phyloP scores from a whole-genome alignment of 2,329 filamentous ascomycete species.

The Tolypocladium amazonense region DNA sequence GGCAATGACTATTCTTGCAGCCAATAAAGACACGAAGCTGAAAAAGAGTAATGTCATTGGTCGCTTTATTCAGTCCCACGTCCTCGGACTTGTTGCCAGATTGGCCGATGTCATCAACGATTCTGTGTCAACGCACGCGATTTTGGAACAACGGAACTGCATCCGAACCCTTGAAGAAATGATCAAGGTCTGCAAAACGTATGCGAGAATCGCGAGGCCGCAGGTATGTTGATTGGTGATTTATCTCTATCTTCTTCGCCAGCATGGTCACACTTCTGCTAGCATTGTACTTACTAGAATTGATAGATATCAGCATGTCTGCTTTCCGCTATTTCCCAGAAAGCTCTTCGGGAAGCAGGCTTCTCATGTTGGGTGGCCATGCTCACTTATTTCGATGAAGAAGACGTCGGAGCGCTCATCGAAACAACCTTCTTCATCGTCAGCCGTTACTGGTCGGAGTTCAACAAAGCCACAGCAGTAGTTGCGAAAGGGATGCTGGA shows the following conservation, averaged over 20 bases:
- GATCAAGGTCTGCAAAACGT: slow-evolving; percentile 62
- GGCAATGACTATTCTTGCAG: slow-evolving; percentile 27
- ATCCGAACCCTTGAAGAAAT: slow-evolving; percentile 82
- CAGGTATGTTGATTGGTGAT: slow-evolving; percentile 46
- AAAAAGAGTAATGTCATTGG: slow-evolving; percentile 51
- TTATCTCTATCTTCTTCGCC: not conserved
- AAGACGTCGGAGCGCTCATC: slow-evolving; percentile 69
- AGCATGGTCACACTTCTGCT: not conserved
- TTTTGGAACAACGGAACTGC: slow-evolving; percentile 63
- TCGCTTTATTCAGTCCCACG: slow-evolving; percentile 70
- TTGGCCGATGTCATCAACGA: slow-evolving; percentile 75
- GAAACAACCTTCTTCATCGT: slow-evolving; percentile 88
- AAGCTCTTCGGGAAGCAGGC: slow-evolving; percentile 64
- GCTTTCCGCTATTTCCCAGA: slow-evolving; percentile 67
- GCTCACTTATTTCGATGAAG: slow-evolving; percentile 61
- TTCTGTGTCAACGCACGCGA: slow-evolving; percentile 37
- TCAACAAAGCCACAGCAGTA: slow-evolving; percentile 50
- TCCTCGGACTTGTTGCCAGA: slow-evolving; percentile 76
- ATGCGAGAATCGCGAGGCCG: slow-evolving; percentile 70
- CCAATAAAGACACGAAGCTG: slow-evolving; percentile 30
- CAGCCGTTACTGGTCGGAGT: slow-evolving; percentile 63
- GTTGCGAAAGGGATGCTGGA: slow-evolving; percentile 53
- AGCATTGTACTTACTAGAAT: not conserved
- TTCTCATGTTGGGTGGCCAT: slow-evolving; percentile 80
- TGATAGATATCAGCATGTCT: slow-evolving; percentile 79